A percentile compares a stretch with the other conserved stretches of the same genome.
Conservation (phyloP, 257 asterid genomes). For the Solanum commersonii region DNA sequence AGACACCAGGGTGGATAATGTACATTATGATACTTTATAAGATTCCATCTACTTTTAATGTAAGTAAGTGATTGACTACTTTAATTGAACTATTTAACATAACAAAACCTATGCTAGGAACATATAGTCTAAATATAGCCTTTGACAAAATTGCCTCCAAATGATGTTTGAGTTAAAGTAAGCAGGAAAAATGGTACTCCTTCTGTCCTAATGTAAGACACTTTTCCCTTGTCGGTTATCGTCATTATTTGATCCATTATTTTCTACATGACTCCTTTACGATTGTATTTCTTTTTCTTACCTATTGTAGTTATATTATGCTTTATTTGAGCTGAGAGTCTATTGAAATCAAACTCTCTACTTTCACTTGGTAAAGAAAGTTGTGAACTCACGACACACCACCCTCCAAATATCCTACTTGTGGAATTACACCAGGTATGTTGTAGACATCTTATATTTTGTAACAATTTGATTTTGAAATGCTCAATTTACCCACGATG, state of each 20-base stretch:
- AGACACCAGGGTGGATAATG: background rate
- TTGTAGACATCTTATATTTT: background rate
- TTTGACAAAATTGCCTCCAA: background rate
- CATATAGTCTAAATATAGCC: background rate
- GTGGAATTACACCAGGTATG: background rate
- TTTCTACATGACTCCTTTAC: background rate
- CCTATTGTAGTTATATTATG: background rate
- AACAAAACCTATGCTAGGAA: background rate
- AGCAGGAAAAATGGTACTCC: background rate
- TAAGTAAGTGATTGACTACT: background rate
- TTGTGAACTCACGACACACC: background rate
- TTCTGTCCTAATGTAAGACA: background rate
- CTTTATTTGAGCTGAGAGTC: background rate
- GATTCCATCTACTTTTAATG: background rate
- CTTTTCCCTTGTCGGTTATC: background rate
- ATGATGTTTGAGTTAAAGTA: background rate
- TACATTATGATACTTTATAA: background rate
- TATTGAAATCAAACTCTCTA: background rate
- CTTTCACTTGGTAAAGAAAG: background rate
- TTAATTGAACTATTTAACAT: background rate
- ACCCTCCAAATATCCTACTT: background rate
- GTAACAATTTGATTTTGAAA: background rate
- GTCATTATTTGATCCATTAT: background rate
- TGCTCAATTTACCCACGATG: background rate
- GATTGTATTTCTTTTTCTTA: background rate